Evolutionary conservation across 106 monocot species (phyloP).

Genomic region (Dendrobium officinale): DNA sequence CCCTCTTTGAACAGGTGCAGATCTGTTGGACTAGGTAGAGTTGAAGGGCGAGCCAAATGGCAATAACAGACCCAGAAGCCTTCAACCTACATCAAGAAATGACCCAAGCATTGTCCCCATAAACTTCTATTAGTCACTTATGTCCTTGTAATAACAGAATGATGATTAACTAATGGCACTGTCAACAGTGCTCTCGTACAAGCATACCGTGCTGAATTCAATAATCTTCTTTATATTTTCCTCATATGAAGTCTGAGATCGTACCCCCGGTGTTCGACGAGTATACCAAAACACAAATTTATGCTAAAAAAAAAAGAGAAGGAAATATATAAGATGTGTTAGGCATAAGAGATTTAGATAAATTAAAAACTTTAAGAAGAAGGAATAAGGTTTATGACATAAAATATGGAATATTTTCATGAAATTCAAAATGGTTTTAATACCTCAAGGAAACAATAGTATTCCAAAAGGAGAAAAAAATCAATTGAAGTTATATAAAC

Average conservation of each 20-base stretch:
- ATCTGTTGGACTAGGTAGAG: constrained; percentile 81
- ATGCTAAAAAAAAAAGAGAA: constrained; percentile 32
- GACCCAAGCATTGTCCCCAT: not conserved
- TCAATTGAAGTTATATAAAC: not conserved
- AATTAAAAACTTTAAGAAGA: not conserved
- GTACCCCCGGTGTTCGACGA: constrained; percentile 63
- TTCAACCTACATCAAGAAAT: constrained; percentile 54
- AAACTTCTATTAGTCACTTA: not conserved
- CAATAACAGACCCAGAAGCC: constrained; percentile 97
- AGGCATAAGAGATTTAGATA: too few relatives aligned
- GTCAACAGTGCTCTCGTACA: not conserved
- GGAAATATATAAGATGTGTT: not conserved
- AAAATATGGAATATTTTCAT: not conserved
- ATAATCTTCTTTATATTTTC: constrained; percentile 95
- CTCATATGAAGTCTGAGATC: constrained; percentile 79
- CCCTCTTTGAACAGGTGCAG: constrained; percentile 96
- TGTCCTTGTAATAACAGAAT: not conserved
- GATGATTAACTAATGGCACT: not conserved
- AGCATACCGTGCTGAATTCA: constrained; percentile 85
- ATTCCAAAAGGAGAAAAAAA: not conserved
- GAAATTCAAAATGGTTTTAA: not conserved
- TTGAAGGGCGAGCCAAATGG: constrained; percentile 73
- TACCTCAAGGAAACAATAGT: not conserved
- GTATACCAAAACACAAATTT: constrained; percentile 95
- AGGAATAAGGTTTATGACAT: not conserved